A percentile compares a stretch with the other conserved stretches of the same genome.
Conservation (phyloP, 2,329 filamentous ascomycete genomes). For the Didymella sp. region DNA sequence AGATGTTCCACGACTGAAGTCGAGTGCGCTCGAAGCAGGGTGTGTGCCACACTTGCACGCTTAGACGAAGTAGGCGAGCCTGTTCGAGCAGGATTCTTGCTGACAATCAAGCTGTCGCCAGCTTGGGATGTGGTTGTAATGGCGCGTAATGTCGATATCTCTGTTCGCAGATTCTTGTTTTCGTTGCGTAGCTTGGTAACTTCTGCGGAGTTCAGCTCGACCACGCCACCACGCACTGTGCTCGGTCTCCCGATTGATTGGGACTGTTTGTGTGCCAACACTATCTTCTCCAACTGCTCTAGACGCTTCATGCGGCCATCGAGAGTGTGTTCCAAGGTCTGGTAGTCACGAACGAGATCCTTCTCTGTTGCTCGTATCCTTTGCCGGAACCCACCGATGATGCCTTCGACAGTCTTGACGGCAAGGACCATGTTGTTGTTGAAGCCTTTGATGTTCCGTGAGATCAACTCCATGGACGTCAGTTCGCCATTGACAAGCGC, state of each 20-base stretch:
- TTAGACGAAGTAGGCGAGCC: slow-evolving; percentile 46
- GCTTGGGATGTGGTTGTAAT: slow-evolving; percentile 42
- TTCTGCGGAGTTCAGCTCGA: slow-evolving; percentile 58
- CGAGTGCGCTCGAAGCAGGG: slow-evolving; percentile 63
- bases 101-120: slow-evolving; percentile 31
- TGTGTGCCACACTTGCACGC: slow-evolving; percentile 56
- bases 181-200: slow-evolving; percentile 65
- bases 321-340: slow-evolving; percentile 80
- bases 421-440: slow-evolving; percentile 87
- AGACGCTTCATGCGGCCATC: slow-evolving; percentile 83
- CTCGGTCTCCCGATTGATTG: slow-evolving; percentile 49
- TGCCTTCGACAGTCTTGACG: slow-evolving; percentile 83
- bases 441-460: slow-evolving; percentile 84
- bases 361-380: slow-evolving; percentile 87
- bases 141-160: slow-evolving; percentile 69
- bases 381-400: slow-evolving; percentile 77
- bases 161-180: slow-evolving; percentile 66
- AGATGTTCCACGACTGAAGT: slow-evolving; percentile 58
- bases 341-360: slow-evolving; percentile 90
- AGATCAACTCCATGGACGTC: slow-evolving; percentile 84
- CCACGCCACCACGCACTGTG: slow-evolving; percentile 49
- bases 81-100: slow-evolving; percentile 37
- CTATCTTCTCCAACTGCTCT: slow-evolving; percentile 81
- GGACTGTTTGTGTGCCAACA: slow-evolving; percentile 55
- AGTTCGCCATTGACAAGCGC: slow-evolving; percentile 87